Evolutionary conservation across 192 early-diverging fungal genomes (phyloP), one percentile per base, ranked within the genome.

Genomic region (Coemansia sp.): DNA sequence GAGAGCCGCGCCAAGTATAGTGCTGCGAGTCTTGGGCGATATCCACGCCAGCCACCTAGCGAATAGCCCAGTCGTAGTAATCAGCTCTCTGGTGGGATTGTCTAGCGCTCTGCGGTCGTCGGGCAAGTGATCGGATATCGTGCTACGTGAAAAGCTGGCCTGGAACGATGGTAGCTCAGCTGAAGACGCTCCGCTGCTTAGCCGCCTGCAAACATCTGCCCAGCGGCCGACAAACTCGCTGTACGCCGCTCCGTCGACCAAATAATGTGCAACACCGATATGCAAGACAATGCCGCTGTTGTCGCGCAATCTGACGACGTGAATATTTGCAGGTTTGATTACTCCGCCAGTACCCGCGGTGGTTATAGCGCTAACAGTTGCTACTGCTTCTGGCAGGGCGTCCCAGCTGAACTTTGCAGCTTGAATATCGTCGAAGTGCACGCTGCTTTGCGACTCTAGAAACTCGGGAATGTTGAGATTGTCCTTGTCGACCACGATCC

Each of bases 381-480:
- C 15, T 19, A 56, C 38, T 0, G 36, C 42, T 1, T 60, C 19
- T 3, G 65, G 61, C 37, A 64, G 29, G 8, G 62, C 37, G 19
- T 42, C 20, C 62, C 66, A 68, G 56, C 47, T 29, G 32, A 64
- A 68, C 11, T 15, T 24, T 2, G 42, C 41, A 25, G 31, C 37
- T 29, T 64, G 29, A 10, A 74, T 24, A 0, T 68, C 39, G 20
- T n/a, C 12, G 22, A 60, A 74, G 40, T 68, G 61, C 10, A 54
- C n/a, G 2, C 43, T n/a, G 51, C 62, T 62, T 3, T 58, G 12
- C 8, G 62, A 45, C 49, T 68, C 73, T 4, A 24, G 31, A 42
- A 68, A 75, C 40, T 65, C 67, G 31, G 67, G 73, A 57, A 75
- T 69, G 36, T 74, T 74, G 2, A 74, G 19, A 15, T 64, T 35